phyloP scores from a whole-genome alignment of 176 grass and related monocot species.

The Ampelocalamus luodianensis region DNA sequence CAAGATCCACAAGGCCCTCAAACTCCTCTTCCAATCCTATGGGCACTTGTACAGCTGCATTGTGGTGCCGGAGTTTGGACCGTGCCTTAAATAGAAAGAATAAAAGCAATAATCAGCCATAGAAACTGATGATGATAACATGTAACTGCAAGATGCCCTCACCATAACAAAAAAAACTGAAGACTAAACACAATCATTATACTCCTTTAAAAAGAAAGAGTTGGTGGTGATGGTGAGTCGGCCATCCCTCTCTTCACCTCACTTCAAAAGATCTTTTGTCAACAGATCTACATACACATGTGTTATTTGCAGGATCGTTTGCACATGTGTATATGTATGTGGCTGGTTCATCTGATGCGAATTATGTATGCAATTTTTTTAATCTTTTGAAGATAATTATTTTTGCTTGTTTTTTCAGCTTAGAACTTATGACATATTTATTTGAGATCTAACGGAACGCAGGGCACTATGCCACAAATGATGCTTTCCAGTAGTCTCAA shows the following conservation, averaged over 20 bases:
- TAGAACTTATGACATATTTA: not conserved
- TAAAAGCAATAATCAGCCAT: slow-evolving; percentile 36
- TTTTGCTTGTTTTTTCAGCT: not conserved
- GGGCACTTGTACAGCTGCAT: slow-evolving; percentile 91
- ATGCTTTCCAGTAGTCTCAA: slow-evolving; percentile 26
- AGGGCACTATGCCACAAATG: not conserved
- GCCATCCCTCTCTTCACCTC: too few species aligned
- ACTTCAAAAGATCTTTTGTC: too few species aligned
- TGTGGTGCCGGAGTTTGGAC: slow-evolving; percentile 90
- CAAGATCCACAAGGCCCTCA: slow-evolving; percentile 93
- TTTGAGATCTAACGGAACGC: not conserved
- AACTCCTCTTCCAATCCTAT: slow-evolving; percentile 99
- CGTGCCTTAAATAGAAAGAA: slow-evolving; percentile 67
- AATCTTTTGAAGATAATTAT: too few species aligned
- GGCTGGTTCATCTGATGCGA: too few species aligned
- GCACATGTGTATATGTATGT: too few species aligned
- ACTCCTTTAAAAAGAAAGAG: too few species aligned
- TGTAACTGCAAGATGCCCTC: not conserved
- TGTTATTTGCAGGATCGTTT: too few species aligned
- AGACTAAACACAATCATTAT: not conserved
- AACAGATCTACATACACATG: too few species aligned
- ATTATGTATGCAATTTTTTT: too few species aligned
- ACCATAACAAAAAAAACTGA: slow-evolving; percentile 1
- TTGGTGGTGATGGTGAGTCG: too few species aligned
- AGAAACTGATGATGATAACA: slow-evolving; percentile 31